phyloP scores from a whole-genome alignment of 78 protist species.

The Tieghemostelium lacteum region DNA sequence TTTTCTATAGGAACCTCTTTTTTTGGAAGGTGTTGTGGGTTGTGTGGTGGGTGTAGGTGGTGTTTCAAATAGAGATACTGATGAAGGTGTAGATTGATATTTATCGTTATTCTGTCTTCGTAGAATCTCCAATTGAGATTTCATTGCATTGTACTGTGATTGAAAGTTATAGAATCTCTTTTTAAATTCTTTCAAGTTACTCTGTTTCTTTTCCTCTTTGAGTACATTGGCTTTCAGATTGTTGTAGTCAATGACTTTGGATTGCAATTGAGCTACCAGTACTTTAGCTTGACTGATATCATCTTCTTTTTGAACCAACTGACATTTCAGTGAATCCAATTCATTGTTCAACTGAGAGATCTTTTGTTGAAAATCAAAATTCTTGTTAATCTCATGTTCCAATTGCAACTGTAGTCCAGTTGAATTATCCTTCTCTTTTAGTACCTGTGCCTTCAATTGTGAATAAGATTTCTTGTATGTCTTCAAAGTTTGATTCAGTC shows the following conservation, averaged over 20 bases:
- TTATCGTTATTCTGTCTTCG: conserved; percentile 8
- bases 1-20: background rate
- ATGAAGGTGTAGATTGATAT: background rate
- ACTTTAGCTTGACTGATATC: background rate
- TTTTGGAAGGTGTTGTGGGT: background rate
- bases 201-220: background rate
- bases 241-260: conserved; percentile 10
- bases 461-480: background rate
- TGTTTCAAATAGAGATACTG: background rate
- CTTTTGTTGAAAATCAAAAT: background rate
- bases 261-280: background rate
- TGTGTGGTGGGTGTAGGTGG: background rate
- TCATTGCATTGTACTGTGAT: too few relatives aligned
- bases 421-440: conserved; percentile 11
- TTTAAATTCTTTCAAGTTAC: conserved; percentile 15
- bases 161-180: too few relatives aligned
- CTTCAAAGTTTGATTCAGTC: too few relatives aligned
- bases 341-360: background rate
- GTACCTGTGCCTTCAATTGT: background rate
- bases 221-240: background rate
- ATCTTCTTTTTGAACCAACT: background rate
- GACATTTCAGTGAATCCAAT: background rate
- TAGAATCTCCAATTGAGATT: too few relatives aligned
- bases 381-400: conserved; percentile 9
- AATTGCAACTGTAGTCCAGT: conserved; percentile 8